Base-by-base conservation (phyloP, 345 rosid species). In the Sisymbrium altissimum region DNA sequence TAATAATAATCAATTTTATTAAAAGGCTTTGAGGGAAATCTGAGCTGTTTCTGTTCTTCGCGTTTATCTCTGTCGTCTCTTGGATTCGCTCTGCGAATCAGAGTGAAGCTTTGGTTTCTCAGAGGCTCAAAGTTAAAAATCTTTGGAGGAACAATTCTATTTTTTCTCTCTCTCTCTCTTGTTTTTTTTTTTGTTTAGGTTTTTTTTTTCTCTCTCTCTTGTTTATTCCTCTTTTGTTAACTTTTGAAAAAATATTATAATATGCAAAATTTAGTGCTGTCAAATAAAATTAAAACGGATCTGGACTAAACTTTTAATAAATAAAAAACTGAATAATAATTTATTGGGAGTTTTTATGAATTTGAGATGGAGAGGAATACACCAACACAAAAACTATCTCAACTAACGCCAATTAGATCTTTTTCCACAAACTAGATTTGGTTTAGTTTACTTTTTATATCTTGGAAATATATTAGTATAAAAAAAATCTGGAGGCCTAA, bases 81-180 rank as follows among this genome's bases (percentile, higher is more conserved):
- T 80, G 75, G 87, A 80, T 84, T 85, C 83, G 82, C 88, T 78
- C 87, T 78, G 88, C 88, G 84, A 86, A 90, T 81, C 89, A 83
- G 87, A 86, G 73, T 63, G 62, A 58, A 78, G 70, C 66, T 79
- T 84, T 74, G 85, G 89, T 84, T 64, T 74, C 72, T 66, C 66
- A 74, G 78, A 66, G 72, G 35, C 78, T 71, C 67, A 54, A 57
- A 77, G 78, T 83, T 75, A 72, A 79, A 13, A 83, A 81, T 79
- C 85, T 82, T 78, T 73, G 36, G 74, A 76, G 79, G 77, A 68
- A 73, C 82, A 74, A 84, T 72, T 72, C 38, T 52, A 14, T n/a
- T n/a, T n/a, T n/a, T n/a, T n/a, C n/a, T n/a, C n/a, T 44, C 23
- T 46, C 54, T 61, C 71, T 67, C 21, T 48, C 66, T 74, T 46